phyloP scores from a whole-genome alignment of 139 green algal genomes.

The Chlamydomonas schloesseri region DNA sequence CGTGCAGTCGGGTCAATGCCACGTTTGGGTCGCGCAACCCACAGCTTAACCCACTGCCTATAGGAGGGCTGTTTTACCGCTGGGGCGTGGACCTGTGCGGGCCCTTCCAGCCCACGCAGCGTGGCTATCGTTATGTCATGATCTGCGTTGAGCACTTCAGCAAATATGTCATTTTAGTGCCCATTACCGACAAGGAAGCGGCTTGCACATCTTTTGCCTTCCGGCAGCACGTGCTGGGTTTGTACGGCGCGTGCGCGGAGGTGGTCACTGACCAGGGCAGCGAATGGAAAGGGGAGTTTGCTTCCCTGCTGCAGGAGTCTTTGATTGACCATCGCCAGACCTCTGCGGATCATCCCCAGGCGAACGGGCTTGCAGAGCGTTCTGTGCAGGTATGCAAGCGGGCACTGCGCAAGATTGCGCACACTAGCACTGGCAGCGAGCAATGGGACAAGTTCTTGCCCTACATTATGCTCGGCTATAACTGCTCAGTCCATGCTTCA shows the following conservation, averaged over 20 bases:
- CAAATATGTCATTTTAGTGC: slow-evolving; percentile 26
- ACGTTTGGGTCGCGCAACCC: neutral
- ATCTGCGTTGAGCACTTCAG: slow-evolving; percentile 32
- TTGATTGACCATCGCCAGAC: slow-evolving; percentile 54
- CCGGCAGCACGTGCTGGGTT: slow-evolving; percentile 5
- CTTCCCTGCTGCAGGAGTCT: neutral
- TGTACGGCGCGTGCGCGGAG: slow-evolving; percentile 32
- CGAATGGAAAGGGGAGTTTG: slow-evolving; percentile 52
- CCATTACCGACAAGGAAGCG: slow-evolving; percentile 20
- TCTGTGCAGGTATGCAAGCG: slow-evolving; percentile 45
- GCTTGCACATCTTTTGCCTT: slow-evolving; percentile 14
- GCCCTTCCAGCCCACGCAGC: neutral
- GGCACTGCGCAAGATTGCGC: neutral
- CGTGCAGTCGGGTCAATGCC: neutral
- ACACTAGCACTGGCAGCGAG: fast-evolving
- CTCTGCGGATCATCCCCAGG: slow-evolving; percentile 37
- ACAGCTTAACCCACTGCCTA: slow-evolving; percentile 38
- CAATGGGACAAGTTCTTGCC: slow-evolving; percentile 5
- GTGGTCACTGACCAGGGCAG: slow-evolving; percentile 49
- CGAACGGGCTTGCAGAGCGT: slow-evolving; percentile 40
- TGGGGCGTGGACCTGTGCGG: slow-evolving; percentile 37
- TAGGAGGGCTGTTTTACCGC: slow-evolving; percentile 37
- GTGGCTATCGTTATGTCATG: slow-evolving; percentile 35
- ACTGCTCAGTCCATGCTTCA: slow-evolving; percentile 21
- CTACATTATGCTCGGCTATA: slow-evolving; percentile 44